Base-by-base conservation (phyloP, 192 early-diverging fungal genomes). In the Phlyctochytrium planicorne region DNA sequence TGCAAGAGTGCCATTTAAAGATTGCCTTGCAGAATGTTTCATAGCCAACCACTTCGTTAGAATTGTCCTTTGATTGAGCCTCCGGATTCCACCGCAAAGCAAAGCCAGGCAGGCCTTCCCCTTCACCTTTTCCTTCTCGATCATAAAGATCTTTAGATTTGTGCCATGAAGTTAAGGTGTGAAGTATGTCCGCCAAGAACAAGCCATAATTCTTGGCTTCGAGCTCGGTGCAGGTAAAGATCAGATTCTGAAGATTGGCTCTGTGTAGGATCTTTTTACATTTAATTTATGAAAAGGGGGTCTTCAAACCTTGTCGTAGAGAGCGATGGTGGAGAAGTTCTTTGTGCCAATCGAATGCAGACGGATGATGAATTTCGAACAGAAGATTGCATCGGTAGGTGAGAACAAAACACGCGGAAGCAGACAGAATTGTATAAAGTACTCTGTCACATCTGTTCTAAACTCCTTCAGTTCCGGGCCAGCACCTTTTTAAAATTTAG, bases 191-290 rank as follows among this genome's bases (percentile, higher is more conserved):
- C 30, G 77, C 69, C 2, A 94, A 59, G 66, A 94, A 94, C 1
- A 78, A 74, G 53, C 91, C 89, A 70, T 85, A 89, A 29, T 86
- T 82, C 25, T 84, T 83, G 6, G 91, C 85, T 74, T 95, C 93
- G 31, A 78, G 75, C 65, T 95, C 93, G 0, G 91, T 88, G 17
- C 79, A 81, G 1, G 86, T 69, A 35, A 81, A 82, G 20, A 91
- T 67, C 10, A 71, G 67, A 10, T 77, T 77, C 36, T 82, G 81
- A 4, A 90, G 60, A 36, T 72, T 72, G 27, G 84, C 75, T 25
- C 67, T 53, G 47, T 64, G 62, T 30, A 81, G 65, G 16, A 85
- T 69, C 65, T 81, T 29, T 36, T 3, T n/a, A 23, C 35, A 29
- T 3, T 23, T 16, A n/a, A 23, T 25, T n/a, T 20, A 3, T n/a